These are phyloP conservation scores for Lasiosphaeriaceae sp. DNA, from an alignment of 495 filamentous ascomycete genomes.

Conservation along the genomic window DNA sequence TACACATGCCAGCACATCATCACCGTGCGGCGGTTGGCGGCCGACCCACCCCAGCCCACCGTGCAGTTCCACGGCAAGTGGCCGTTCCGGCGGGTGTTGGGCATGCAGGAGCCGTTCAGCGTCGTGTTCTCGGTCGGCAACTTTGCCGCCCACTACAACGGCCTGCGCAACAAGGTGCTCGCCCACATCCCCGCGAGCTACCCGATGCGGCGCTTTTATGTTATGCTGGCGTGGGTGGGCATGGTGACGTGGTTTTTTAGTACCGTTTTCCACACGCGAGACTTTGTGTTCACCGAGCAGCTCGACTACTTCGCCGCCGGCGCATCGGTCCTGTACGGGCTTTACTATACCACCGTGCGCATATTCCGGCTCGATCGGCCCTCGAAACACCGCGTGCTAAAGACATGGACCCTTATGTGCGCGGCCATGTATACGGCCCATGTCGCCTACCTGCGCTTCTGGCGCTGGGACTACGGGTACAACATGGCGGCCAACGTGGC, in stretches of 20 bases:
- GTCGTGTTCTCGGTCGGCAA: constrained; percentile 93
- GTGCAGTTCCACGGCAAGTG: constrained; percentile 99
- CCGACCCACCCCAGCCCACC: constrained; percentile 52
- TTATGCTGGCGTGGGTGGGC: constrained; percentile 74
- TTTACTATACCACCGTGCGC: constrained; percentile 78
- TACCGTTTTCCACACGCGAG: constrained; percentile 84
- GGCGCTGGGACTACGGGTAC: constrained; percentile 92
- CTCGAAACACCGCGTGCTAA: constrained; percentile 55
- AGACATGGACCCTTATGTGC: constrained; percentile 72
- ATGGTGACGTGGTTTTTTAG: constrained; percentile 82
- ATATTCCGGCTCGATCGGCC: constrained; percentile 75
- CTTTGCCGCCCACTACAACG: constrained; percentile 78
- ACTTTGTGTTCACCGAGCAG: constrained; percentile 83
- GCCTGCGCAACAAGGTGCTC: constrained; percentile 61
- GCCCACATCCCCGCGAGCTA: constrained; percentile 66
- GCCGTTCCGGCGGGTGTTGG: constrained; percentile 86
- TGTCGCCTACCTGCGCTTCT: constrained; percentile 77
- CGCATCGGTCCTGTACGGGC: constrained; percentile 82
- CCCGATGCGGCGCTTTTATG: constrained; percentile 75
- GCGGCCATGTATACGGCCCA: constrained; percentile 67
- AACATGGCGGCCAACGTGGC: constrained; percentile 93
- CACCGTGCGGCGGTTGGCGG: constrained; percentile 65
- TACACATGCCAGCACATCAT: constrained; percentile 97
- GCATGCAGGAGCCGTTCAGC: constrained; percentile 90
- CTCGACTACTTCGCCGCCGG: constrained; percentile 95